Percentiles rank a stretch among this genome's conserved stretches.
Conservation (phyloP, 805 yeast genomes). For the Saccharomyces mikatae region DNA sequence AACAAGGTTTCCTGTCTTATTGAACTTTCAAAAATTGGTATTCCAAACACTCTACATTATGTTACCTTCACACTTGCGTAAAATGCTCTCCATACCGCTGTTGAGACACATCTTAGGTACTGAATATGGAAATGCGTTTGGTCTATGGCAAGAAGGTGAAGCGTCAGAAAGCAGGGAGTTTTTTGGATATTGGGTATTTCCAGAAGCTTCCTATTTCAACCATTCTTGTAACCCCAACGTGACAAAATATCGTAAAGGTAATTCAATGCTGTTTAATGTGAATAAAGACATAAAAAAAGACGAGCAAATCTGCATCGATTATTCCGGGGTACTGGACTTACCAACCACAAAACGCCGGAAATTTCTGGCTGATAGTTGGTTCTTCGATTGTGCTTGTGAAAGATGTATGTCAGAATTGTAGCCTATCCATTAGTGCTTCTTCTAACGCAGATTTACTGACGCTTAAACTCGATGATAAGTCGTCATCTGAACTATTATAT, state of each 20-base stretch:
- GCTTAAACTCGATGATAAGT: conserved; percentile 33
- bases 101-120: conserved; percentile 46
- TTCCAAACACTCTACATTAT: conserved; percentile 41
- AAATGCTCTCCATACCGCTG: conserved; percentile 31
- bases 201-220: conserved; percentile 59
- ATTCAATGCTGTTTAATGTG: conserved; percentile 37
- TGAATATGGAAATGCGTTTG: conserved; percentile 62
- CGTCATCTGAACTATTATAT: conserved; percentile 18
- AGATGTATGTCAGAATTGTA: conserved; percentile 35
- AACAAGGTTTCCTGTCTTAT: conserved; percentile 38
- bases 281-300: conserved; percentile 33
- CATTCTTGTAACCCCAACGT: conserved; percentile 59
- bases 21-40: conserved; percentile 40
- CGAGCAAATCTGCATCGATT: conserved; percentile 52
- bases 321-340: conserved; percentile 41
- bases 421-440: conserved; percentile 34
- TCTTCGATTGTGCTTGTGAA: conserved; percentile 47
- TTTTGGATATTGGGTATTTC: conserved; percentile 52
- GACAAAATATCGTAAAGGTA: conserved; percentile 33
- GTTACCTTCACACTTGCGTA: conserved; percentile 32
- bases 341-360: conserved; percentile 37
- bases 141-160: conserved; percentile 48
- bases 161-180: conserved; percentile 43
- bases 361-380: conserved; percentile 46
- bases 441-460: conserved; percentile 36